Evolutionary conservation across 768 basidiomycete genomes (phyloP), one percentile per base, ranked within the genome.

Genomic region (Agaricus sinodeliciosus): DNA sequence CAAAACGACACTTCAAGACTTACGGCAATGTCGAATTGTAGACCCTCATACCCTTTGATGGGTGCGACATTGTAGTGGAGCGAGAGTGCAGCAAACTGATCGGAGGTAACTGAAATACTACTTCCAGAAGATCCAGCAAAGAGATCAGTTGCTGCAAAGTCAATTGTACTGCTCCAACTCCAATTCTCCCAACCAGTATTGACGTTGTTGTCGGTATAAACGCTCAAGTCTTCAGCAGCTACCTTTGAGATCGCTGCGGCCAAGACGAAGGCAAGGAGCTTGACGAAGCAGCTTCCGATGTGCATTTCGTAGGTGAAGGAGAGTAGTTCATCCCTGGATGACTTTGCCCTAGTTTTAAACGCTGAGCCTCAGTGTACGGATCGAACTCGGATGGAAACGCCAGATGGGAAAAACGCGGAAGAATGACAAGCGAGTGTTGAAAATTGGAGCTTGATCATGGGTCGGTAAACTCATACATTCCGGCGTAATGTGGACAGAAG

Each of bases 1-100:
- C 22, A 45, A 45, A 28, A 28, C 7, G 7, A 45, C 6, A 25
- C 11, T n/a, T 45, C 9, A 45, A 45, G 9, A 26, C 75, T 22
- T 58, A 72, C 74, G 41, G 77, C 70, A 60, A 80, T 73, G 59
- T 80, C 78, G 58, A 80, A 80, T 43, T 63, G 60, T 22, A 80
- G 64, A 4, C 79, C 78, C 9, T 75, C 77, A 56, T 70, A 77
- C 26, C 60, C 61, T 13, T 66, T 56, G 60, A 79, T 76, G 37
- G 69, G 67, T 1, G 65, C 68, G n/a, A 37, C 25, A 50, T 70
- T 67, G n/a, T 67, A 57, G 55, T 76, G 74, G n/a, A 77, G 60
- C 15, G 78, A 79, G 26, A 79, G 54, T 1, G 78, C 79, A 40
- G 74, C 65, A 54, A 61, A 80, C 22, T 68, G 68, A 1, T 52